phyloP scores from a whole-genome alignment of 1,284 basidiomycete genomes.

The Ceratobasidium theobromae region DNA sequence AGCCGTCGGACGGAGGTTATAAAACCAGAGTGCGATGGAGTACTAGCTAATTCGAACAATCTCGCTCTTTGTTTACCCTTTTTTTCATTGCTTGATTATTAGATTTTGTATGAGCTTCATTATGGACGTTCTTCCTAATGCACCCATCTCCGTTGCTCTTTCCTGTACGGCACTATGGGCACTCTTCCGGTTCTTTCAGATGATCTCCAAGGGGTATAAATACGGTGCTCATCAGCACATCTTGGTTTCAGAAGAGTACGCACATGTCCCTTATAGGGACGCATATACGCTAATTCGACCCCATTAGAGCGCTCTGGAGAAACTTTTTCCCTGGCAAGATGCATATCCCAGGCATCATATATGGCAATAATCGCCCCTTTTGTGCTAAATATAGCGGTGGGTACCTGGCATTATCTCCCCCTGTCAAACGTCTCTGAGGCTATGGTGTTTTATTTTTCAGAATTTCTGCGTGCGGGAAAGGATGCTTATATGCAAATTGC shows the following conservation, averaged over 20 bases:
- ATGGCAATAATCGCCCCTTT: background rate
- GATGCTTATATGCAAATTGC: conserved; percentile 7
- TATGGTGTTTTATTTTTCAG: no score
- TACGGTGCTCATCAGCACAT: background rate
- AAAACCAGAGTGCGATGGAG: background rate
- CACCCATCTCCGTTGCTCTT: background rate
- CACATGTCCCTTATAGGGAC: background rate
- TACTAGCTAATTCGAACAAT: background rate
- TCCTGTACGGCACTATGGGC: background rate
- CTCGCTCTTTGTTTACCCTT: background rate
- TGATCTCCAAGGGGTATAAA: background rate
- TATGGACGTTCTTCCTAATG: background rate
- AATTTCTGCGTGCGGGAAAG: background rate
- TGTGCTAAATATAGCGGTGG: conserved; percentile 3
- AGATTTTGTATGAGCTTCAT: no score
- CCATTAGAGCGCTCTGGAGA: background rate
- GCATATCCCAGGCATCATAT: background rate
- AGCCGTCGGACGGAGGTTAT: no score
- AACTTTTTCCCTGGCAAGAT: background rate
- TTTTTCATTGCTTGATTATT: background rate
- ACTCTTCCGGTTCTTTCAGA: conserved; percentile 1
- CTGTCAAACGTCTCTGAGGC: background rate
- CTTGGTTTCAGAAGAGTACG: background rate
- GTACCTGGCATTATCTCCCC: no score
- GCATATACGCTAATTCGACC: background rate